phyloP scores from a whole-genome alignment of 441 rosid genomes.

The Erodium trifolium region DNA sequence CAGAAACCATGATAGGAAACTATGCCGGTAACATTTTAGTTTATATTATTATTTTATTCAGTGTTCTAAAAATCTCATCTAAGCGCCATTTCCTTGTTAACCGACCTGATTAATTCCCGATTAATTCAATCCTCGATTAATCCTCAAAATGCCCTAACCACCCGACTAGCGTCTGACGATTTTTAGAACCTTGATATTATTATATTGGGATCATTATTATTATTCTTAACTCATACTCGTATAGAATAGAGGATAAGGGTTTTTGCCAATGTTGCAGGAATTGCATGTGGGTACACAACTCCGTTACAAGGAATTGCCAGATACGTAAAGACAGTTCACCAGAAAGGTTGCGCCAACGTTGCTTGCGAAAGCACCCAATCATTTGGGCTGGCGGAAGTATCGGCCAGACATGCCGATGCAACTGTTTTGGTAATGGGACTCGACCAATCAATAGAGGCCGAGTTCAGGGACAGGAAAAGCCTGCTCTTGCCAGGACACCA shows the following conservation, averaged over 20 bases:
- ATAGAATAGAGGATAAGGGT: no score
- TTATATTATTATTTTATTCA: no score
- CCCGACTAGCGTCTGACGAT: no score
- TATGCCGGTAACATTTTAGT: conserved; percentile 31
- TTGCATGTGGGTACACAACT: conserved; percentile 48
- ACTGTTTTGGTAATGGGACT: conserved; percentile 59
- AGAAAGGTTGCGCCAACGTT: conserved; percentile 40
- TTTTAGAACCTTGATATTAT: no score
- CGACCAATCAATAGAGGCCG: conserved; percentile 63
- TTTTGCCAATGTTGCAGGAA: conserved; percentile 21
- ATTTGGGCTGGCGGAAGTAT: conserved; percentile 40
- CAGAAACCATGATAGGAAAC: conserved; percentile 63
- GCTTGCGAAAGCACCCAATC: conserved; percentile 30
- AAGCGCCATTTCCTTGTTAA: no score
- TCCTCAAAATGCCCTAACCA: no score
- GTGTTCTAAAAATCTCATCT: no score
- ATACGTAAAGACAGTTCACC: conserved; percentile 45
- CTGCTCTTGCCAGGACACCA: conserved; percentile 53
- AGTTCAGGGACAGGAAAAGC: conserved; percentile 40
- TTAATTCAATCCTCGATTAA: no score
- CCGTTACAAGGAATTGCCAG: conserved; percentile 53
- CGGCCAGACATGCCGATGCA: conserved; percentile 49
- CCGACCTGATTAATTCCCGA: no score
- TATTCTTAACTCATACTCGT: no score
- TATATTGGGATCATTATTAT: no score